Evolutionary conservation across 2,329 filamentous ascomycete genomes (phyloP).

Genomic region (Balansia obtecta): DNA sequence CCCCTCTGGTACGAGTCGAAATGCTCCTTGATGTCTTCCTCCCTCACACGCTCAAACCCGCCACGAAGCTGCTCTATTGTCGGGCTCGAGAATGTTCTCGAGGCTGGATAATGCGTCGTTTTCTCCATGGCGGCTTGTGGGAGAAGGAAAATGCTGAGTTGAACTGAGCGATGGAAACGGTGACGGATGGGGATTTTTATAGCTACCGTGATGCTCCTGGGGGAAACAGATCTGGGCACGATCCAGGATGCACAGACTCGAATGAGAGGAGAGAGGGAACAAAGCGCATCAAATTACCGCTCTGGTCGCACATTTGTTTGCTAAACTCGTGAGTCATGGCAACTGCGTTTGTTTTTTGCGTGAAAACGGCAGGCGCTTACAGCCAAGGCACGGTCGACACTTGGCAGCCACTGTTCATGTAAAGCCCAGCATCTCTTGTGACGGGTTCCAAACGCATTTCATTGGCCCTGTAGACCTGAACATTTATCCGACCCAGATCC

Average conservation of each 20-base stretch:
- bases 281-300: background rate
- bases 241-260: too few relatives aligned
- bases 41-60: background rate
- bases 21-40: background rate
- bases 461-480: slow-evolving; percentile 9
- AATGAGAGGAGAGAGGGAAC: background rate
- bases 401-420: background rate
- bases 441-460: slow-evolving; percentile 7
- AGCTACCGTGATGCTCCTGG: too few relatives aligned
- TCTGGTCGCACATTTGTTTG: background rate
- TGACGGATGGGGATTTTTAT: too few relatives aligned
- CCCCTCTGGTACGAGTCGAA: background rate
- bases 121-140: background rate
- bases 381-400: background rate
- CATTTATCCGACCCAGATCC: slow-evolving; percentile 11
- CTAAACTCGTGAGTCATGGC: background rate
- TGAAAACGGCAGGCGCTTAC: background rate
- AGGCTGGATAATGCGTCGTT: background rate
- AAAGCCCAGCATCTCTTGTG: slow-evolving; percentile 7
- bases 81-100: background rate
- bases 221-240: too few relatives aligned
- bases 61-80: background rate
- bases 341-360: background rate
- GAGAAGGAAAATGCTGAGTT: background rate
- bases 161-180: background rate